Conservation (phyloP, 257 asterid genomes). For the Rhazya stricta region DNA sequence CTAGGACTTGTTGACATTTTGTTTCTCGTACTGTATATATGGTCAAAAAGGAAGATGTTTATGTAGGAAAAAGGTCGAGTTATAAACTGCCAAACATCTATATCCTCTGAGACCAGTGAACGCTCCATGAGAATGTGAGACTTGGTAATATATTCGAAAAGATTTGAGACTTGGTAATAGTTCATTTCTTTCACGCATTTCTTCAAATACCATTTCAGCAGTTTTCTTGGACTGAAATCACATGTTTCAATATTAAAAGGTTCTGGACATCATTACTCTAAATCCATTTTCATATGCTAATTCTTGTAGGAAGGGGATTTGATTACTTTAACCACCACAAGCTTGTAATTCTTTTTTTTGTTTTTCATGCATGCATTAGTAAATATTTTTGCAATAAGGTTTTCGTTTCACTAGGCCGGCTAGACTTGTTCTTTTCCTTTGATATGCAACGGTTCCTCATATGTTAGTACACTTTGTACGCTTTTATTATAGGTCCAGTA, state of each 20-base stretch:
- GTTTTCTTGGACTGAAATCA: not conserved
- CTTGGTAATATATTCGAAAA: not conserved
- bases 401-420: no score
- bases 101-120: not conserved
- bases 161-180: not conserved
- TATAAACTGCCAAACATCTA: not conserved
- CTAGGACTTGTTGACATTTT: not conserved
- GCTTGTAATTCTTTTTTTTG: not conserved
- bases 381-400: no score
- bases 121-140: not conserved
- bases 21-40: not conserved
- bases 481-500: no score
- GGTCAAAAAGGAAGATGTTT: not conserved
- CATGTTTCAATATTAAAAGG: not conserved
- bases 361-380: not conserved
- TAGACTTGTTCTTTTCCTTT: no score
- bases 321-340: not conserved
- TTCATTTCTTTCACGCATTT: not conserved
- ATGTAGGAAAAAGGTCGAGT: not conserved
- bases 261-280: not conserved
- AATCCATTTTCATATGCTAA: not conserved
- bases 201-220: not conserved
- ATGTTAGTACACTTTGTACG: no score
- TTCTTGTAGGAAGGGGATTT: not conserved
- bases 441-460: no score